Evolutionary conservation across 805 yeast genomes (phyloP), one percentile per base, ranked within the genome.

Genomic region (Komagataella mondaviorum): DNA sequence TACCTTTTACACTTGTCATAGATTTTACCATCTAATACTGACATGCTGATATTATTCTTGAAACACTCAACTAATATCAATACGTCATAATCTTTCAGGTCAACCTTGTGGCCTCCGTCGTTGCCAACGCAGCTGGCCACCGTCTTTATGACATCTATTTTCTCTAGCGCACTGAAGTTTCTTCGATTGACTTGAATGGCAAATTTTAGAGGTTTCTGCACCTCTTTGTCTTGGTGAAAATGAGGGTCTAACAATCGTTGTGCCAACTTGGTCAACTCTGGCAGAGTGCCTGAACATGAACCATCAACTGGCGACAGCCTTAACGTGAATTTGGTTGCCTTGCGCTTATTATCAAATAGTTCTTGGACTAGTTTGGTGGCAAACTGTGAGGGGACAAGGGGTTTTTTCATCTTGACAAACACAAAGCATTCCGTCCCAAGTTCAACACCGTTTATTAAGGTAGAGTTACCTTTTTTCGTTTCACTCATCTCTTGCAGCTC

Each of bases 61-160:
- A 83, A 91, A 62, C 96, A 86, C 63, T 88, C 96, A 2, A 93
- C 85, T 50, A 91, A 62, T 48, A 93, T 77, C 57, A 93, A 69
- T 60, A 83, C 81, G 54, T 90, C 95, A 60, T 78, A 88, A 10
- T 79, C 67, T 59, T 87, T 86, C 63, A 93, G 73, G 62, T 89
- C 95, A 14, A 93, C 95, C 43, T 67, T 70, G 63, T 88, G 96
- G 2, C 82, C 83, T 55, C 78, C 76, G 4, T 78, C 82, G 48
- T 75, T 71, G 1, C 91, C 91, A 0, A 88, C 89, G 47, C 75
- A 67, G 30, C 75, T 78, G 3, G 95, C 96, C 6, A 90, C 75
- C 10, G 78, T 71, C 43, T 74, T 77, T 54, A 88, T 88, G 49
- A 91, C 78, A n/a, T 78, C 88, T 54, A 75, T 83, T 56, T 88